Evolutionary conservation across 129 eudicot species (phyloP).

Genomic region (Deinandra increscens): DNA sequence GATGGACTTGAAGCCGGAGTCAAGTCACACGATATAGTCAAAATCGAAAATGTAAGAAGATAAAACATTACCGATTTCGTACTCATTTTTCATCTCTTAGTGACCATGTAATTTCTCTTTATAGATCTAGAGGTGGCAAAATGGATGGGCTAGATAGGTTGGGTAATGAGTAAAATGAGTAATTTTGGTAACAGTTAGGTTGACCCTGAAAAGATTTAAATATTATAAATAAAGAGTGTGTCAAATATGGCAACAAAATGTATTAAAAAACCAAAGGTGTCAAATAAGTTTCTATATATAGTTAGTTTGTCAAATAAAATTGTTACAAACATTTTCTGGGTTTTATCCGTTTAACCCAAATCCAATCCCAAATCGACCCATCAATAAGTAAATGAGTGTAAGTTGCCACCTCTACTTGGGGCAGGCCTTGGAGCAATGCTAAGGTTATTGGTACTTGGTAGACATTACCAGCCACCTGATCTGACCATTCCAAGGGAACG

Average conservation of each 20-base stretch:
- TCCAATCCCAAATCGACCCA: not conserved
- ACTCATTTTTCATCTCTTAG: not conserved
- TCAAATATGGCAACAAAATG: not conserved
- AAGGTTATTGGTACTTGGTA: too few relatives aligned
- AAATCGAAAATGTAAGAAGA: constrained; percentile 60
- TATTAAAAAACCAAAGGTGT: not conserved
- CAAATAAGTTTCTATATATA: not conserved
- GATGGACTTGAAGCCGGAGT: constrained; percentile 84
- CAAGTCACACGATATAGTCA: constrained; percentile 69
- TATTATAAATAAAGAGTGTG: not conserved
- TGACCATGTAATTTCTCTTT: not conserved
- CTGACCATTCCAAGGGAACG: too few relatives aligned
- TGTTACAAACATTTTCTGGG: not conserved
- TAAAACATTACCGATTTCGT: not conserved
- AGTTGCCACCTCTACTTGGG: not conserved
- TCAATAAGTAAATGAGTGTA: not conserved
- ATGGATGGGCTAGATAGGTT: not conserved
- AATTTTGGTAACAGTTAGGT: not conserved
- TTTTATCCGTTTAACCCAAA: not conserved
- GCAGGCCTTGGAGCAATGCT: too few relatives aligned
- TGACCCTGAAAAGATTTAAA: not conserved
- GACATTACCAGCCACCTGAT: too few relatives aligned
- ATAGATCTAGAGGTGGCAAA: not conserved
- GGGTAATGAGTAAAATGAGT: not conserved
- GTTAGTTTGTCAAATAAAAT: too few relatives aligned